Base-by-base conservation (phyloP, 225 moss, liverwort and hornwort genomes). In the Physcomitrium patens region DNA sequence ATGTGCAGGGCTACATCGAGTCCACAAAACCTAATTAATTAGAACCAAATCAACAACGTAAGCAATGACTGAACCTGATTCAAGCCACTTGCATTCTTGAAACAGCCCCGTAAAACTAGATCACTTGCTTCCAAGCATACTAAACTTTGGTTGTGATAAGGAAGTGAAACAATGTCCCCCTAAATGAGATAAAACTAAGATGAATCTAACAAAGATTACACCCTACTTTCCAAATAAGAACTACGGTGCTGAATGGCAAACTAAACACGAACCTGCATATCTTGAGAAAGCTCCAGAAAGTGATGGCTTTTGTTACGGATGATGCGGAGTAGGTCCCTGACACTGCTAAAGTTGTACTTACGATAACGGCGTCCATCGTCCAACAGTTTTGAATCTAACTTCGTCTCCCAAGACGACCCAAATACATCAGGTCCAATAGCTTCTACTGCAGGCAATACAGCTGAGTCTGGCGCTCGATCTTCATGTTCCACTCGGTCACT, bases 401-500 rank as follows among this genome's bases (percentile, higher is more conserved):
- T 90, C n/a, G 84, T 67, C 72, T 95, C 93, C 99, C 99, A 99
- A 23, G 89, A 90, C 18, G 86, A 78, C 74, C 87, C 85, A 59
- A 90, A 84, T 4, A 93, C 90, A 41, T 37, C 54, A 0, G 85
- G 69, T 75, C 91, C 99, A 24, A 89, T 65, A 8, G 80, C 86
- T 77, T 99, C 99, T 53, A 99, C 10, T 41, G 87, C 89, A 76
- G 80, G 62, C 46, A 92, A 69, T 42, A 99, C 74, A 10, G 63
- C 81, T 12, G 95, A 93, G 23, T 82, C 84, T 22, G 76, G 46
- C 76, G 69, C 86, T 73, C 87, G 80, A 67, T 91, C 93, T 81
- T 99, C 99, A 73, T 93, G 80, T 76, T 99, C 99, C 63, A 99
- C 93, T 77, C 95, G 84, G 64, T 99, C 99, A 79, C 99, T 99